Conservation (phyloP, 495 filamentous ascomycete genomes). For the Cercophora samala region DNA sequence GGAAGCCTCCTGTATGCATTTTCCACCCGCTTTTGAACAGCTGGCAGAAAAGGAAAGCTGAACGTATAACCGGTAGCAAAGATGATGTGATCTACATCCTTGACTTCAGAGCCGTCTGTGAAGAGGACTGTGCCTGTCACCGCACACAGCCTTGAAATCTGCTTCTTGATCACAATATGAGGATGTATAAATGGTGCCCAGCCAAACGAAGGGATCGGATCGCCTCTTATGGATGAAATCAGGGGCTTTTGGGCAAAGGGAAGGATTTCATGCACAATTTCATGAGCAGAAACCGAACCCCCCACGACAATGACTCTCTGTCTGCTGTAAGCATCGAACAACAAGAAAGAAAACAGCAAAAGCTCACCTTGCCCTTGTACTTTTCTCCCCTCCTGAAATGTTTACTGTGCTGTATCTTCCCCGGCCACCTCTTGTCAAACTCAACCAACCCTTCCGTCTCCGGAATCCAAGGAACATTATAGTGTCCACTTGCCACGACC, state of each 20-base stretch:
- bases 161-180: constrained; percentile 45
- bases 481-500: constrained; percentile 36
- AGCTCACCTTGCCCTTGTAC: constrained; percentile 44
- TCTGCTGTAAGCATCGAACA: constrained; percentile 2
- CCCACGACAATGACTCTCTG: constrained; percentile 36
- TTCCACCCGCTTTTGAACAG: constrained; percentile 50
- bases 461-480: constrained; percentile 37
- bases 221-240: constrained; percentile 29
- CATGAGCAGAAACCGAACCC: constrained; percentile 34
- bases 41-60: constrained; percentile 53
- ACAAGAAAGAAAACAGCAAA: background rate
- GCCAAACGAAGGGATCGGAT: constrained; percentile 35
- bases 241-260: constrained; percentile 30
- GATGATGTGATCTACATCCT: constrained; percentile 55
- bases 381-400: constrained; percentile 31
- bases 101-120: constrained; percentile 47
- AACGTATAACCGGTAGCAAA: constrained; percentile 59
- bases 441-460: constrained; percentile 31
- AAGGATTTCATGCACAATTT: constrained; percentile 36
- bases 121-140: constrained; percentile 45
- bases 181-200: constrained; percentile 51
- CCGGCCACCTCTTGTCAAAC: constrained; percentile 32
- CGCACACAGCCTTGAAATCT: constrained; percentile 35
- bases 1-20: constrained; percentile 44
- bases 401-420: constrained; percentile 36